Base-by-base conservation (phyloP, 176 grass and related monocot genomes). In the Phoenix dactylifera region DNA sequence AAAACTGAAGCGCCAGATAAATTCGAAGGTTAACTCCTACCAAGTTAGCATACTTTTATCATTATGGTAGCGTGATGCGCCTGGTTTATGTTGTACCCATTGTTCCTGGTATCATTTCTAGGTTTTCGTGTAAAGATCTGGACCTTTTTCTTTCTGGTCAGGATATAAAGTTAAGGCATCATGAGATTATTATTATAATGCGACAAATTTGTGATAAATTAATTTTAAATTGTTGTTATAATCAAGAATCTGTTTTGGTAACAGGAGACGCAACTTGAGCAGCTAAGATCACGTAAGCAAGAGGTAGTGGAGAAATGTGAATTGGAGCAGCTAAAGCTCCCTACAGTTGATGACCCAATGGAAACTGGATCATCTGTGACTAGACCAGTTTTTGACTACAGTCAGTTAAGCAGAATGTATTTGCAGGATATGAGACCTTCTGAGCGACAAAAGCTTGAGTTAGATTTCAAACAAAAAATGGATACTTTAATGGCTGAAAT, bases 241-340 rank as follows among this genome's bases (percentile, higher is more conserved):
- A 74, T 68, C 52, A 81, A 78, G 55, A 52, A 50, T 25, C 58
- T 7, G 17, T 18, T 79, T 17, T 57, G 76, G 50, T 79, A 67
- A 65, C 79, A 97, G 92, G 87, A 85, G 81, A 72, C 71, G 15
- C 79, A 80, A 66, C 58, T 88, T 60, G 63, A 51, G 51, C 92
- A 97, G 66, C 69, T 97, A 52, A 66, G 72, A 67, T 78, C 76
- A 65, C 78, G 52, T 60, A 83, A 77, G 55, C 39, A 62, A 62
- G 92, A 85, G 52, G 84, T 97, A 82, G 69, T 67, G 56, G 92
- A 97, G 39, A 90, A 87, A 44, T 97, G 87, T 52, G 88, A 91
- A 48, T 63, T 97, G 70, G 92, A 97, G 73, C 83, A 97, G 56
- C 65, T 97, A 81, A 74, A 91, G 52, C 87, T 97, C 64, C 92